phyloP scores from a whole-genome alignment of 257 asterid species.

The Plectranthus barbatus region DNA sequence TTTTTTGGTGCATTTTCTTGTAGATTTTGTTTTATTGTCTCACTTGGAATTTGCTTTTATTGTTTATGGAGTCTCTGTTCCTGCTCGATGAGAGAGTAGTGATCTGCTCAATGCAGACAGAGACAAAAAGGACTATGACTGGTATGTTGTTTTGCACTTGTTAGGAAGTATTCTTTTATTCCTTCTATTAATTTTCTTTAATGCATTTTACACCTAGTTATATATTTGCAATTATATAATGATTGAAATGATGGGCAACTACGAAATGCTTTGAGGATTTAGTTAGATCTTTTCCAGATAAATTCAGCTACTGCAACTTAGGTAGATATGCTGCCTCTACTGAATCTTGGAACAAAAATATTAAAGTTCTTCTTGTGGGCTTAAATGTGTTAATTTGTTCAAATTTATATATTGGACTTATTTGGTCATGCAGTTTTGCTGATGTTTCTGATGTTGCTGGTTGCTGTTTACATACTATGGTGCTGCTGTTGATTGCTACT shows the following conservation, averaged over 20 bases:
- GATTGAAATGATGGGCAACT: too few species aligned
- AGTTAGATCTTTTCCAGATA: background rate
- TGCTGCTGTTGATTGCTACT: too few species aligned
- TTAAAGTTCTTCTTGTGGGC: too few species aligned
- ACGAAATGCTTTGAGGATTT: background rate
- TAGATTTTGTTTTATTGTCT: slow-evolving; percentile 6
- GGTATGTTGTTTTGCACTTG: slow-evolving; percentile 43
- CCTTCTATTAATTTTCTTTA: background rate
- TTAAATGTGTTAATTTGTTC: too few species aligned
- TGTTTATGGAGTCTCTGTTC: slow-evolving; percentile 49
- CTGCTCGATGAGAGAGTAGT: slow-evolving; percentile 75
- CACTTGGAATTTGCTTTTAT: slow-evolving; percentile 17
- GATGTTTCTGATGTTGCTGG: too few species aligned
- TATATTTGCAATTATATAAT: too few species aligned
- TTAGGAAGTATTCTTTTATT: slow-evolving; percentile 1
- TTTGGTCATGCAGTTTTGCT: too few species aligned
- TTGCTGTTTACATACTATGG: too few species aligned
- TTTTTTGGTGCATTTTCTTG: background rate
- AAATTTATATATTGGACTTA: too few species aligned
- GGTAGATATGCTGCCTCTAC: too few species aligned
- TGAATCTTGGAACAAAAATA: too few species aligned
- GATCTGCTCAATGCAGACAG: slow-evolving; percentile 77
- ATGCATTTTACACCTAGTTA: background rate
- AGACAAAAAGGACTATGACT: slow-evolving; percentile 89
- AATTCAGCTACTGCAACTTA: background rate